These are phyloP conservation scores for Boletus rubescentipes DNA, from an alignment of 768 basidiomycete species.

Conservation along the genomic window DNA sequence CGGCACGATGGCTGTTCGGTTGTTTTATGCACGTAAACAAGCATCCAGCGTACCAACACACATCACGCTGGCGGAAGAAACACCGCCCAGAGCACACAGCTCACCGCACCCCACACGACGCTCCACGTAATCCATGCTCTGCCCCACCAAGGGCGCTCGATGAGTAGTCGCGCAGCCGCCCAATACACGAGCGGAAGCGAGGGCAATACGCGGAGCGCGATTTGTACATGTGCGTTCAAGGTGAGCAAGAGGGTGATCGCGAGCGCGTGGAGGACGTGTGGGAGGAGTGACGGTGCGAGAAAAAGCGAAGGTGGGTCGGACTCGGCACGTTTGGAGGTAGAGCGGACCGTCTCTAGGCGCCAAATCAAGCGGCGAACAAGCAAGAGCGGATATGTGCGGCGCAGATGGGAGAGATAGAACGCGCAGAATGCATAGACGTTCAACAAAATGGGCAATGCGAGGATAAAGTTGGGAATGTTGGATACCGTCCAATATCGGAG, in stretches of 20 bases:
- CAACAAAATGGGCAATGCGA: constrained; percentile 69
- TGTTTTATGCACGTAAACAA: neutral
- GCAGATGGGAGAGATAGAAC: constrained; percentile 23
- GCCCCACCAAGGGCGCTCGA: constrained; percentile 48
- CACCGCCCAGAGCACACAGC: constrained; percentile 73
- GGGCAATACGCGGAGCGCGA: constrained; percentile 72
- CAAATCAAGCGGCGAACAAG: neutral
- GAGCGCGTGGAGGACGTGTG: constrained; percentile 76
- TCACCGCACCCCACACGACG: constrained; percentile 69
- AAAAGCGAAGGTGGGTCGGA: constrained; percentile 29
- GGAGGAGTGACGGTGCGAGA: constrained; percentile 46
- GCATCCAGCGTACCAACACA: neutral
- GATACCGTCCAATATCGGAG: constrained; percentile 80
- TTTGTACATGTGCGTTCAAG: constrained; percentile 85
- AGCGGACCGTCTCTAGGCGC: neutral
- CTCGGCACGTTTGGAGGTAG: neutral
- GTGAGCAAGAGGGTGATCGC: constrained; percentile 62
- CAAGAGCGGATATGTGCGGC: neutral
- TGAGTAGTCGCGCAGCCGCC: constrained; percentile 71
- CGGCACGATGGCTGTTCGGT: neutral
- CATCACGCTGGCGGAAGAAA: constrained; percentile 89
- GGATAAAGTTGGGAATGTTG: constrained; percentile 87
- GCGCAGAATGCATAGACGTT: constrained; percentile 39
- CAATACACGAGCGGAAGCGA: constrained; percentile 83
- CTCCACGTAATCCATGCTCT: constrained; percentile 76